phyloP scores from a whole-genome alignment of 2,329 filamentous ascomycete genomes.

The Colletotrichum viniferum region DNA sequence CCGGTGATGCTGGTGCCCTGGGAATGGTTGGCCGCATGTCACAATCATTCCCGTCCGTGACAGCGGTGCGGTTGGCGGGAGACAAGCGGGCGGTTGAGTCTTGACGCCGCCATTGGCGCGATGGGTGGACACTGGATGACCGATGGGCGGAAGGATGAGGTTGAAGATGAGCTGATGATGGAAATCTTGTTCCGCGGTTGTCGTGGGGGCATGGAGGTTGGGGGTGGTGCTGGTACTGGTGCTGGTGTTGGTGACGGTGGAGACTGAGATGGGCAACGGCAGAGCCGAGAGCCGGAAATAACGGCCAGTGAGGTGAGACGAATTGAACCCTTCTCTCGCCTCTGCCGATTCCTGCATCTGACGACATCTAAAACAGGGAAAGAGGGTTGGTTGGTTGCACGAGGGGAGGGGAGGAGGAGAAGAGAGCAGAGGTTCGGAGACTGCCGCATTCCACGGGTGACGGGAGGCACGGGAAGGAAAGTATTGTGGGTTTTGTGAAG shows the following conservation, averaged over 20 bases:
- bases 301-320: neutral
- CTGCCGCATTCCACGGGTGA: neutral
- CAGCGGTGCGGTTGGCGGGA: neutral
- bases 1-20: neutral
- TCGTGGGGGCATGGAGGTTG: neutral
- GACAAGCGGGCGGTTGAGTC: neutral
- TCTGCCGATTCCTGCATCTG: neutral
- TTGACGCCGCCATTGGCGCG: neutral
- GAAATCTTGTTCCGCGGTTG: neutral
- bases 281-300: conserved; percentile 1
- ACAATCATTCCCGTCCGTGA: neutral
- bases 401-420: neutral
- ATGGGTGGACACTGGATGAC: neutral
- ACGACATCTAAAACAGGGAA: neutral
- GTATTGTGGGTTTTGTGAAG: neutral
- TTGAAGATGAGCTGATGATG: neutral
- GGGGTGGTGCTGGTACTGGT: neutral
- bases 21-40: conserved; percentile 6
- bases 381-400: neutral
- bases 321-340: neutral
- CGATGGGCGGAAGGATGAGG: neutral
- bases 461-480: neutral
- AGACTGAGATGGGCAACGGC: neutral
- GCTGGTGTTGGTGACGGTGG: neutral
- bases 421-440: neutral